phyloP scores from a whole-genome alignment of 1,284 basidiomycete species.

The Coniophora puteana region DNA sequence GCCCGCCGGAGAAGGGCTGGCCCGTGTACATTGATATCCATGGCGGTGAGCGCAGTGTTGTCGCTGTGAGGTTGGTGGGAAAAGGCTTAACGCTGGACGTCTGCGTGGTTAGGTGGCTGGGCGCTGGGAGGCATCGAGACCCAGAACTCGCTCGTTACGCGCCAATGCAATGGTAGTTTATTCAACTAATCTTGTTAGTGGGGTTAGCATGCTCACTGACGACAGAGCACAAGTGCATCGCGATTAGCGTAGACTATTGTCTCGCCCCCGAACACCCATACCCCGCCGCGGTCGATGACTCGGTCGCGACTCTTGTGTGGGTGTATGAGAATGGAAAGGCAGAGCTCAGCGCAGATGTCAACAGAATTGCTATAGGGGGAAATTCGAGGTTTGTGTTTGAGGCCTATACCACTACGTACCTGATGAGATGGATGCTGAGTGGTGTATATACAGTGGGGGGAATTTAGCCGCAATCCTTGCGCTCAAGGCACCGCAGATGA shows the following conservation, averaged over 20 bases:
- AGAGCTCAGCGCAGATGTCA: conserved; percentile 37
- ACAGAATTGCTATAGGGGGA: conserved; percentile 57
- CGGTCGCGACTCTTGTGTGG: conserved; percentile 65
- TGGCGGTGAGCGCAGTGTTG: conserved; percentile 39
- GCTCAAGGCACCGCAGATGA: conserved; percentile 52
- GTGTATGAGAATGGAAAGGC: conserved; percentile 41
- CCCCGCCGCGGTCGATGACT: conserved; percentile 73
- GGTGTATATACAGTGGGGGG: conserved; percentile 47
- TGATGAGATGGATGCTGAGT: conserved; percentile 1
- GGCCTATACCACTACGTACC: neutral
- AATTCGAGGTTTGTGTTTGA: conserved; percentile 52
- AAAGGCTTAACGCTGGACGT: conserved; percentile 4
- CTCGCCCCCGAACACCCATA: conserved; percentile 73
- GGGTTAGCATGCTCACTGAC: neutral
- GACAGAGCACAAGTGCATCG: conserved; percentile 34
- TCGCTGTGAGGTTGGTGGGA: neutral
- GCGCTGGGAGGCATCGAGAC: conserved; percentile 59
- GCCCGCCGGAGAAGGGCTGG: conserved; percentile 47
- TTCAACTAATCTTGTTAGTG: conserved; percentile 7
- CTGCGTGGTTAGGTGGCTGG: conserved; percentile 53
- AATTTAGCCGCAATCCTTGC: conserved; percentile 68
- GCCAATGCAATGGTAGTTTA: conserved; percentile 21
- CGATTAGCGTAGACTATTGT: conserved; percentile 70
- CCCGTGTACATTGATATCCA: conserved; percentile 61
- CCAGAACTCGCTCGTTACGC: conserved; percentile 46